phyloP scores from a whole-genome alignment of 2,329 filamentous ascomycete species.

The Helotiales sp. region DNA sequence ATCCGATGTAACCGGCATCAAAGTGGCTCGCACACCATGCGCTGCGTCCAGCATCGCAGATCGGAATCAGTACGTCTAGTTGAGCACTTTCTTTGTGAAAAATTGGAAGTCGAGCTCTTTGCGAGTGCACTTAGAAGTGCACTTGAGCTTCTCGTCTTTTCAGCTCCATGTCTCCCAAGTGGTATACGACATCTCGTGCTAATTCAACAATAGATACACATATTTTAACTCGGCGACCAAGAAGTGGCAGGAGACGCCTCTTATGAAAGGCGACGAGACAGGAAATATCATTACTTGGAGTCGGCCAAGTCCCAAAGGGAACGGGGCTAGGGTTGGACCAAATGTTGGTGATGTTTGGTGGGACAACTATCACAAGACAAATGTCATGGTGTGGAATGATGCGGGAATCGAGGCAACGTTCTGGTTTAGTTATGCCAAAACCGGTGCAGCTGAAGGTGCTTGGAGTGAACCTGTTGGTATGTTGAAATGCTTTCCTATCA shows the following conservation, averaged over 20 bases:
- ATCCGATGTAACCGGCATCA: constrained; percentile 3
- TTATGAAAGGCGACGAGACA: background rate
- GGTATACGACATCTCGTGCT: too few relatives aligned
- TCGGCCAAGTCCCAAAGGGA: background rate
- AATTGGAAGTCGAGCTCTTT: too few relatives aligned
- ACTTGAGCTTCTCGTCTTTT: too few relatives aligned
- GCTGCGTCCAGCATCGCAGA: constrained; percentile 8
- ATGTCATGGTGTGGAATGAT: constrained; percentile 10
- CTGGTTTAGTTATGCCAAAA: constrained; percentile 3
- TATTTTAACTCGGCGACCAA: constrained; percentile 8
- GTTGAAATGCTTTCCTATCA: too few relatives aligned
- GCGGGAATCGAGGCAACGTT: constrained; percentile 10
- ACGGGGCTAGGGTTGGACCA: background rate
- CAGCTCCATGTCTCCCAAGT: too few relatives aligned
- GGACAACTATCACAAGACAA: constrained; percentile 5
- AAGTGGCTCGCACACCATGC: constrained; percentile 7
- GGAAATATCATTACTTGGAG: constrained; percentile 11
- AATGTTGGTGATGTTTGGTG: constrained; percentile 6
- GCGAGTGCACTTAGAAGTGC: too few relatives aligned
- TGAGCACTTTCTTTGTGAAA: too few relatives aligned
- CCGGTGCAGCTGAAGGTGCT: background rate
- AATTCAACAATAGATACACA: too few relatives aligned
- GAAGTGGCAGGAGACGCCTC: background rate
- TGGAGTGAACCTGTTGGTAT: constrained; percentile 11
- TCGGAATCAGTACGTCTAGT: constrained; percentile 12